Percentiles rank a stretch among this genome's conserved stretches.
These are phyloP conservation scores for Bathelium albidoporum DNA, from an alignment of 495 filamentous ascomycete genomes.

Conservation along the genomic window DNA sequence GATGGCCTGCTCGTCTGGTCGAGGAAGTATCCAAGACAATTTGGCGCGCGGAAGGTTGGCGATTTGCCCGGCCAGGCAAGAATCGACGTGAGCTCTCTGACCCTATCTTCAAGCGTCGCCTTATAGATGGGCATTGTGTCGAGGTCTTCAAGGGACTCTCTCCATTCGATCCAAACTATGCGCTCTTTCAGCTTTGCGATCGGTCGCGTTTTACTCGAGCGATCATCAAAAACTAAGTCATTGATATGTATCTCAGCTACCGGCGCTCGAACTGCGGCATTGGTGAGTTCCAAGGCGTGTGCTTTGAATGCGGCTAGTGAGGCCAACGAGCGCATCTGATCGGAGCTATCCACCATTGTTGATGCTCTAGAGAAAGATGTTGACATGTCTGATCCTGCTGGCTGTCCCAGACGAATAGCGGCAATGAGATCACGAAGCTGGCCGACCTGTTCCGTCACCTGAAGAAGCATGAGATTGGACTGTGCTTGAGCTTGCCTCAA, in stretches of 20 bases:
- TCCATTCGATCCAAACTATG: constrained; percentile 2
- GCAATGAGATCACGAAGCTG: constrained; percentile 3
- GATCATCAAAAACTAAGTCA: neutral
- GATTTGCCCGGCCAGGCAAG: neutral
- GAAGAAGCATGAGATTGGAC: neutral
- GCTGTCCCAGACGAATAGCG: neutral
- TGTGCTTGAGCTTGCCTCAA: constrained; percentile 4
- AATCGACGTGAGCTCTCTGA: neutral
- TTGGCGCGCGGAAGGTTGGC: neutral
- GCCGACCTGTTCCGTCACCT: constrained; percentile 1
- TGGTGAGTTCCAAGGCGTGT: neutral
- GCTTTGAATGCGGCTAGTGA: constrained; percentile 1
- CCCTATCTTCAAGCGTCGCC: neutral
- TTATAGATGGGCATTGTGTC: neutral
- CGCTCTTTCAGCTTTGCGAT: neutral
- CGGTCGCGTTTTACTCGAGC: neutral
- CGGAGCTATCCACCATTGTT: neutral
- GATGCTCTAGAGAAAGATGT: neutral
- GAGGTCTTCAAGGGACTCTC: neutral
- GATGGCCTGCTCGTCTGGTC: neutral
- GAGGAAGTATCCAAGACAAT: constrained; percentile 1
- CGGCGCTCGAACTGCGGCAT: neutral
- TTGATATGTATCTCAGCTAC: neutral
- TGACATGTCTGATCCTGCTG: neutral
- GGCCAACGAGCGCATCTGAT: neutral